A percentile compares a stretch with the other conserved stretches of the same genome.
Evolutionary conservation across 2,329 filamentous ascomycete species (phyloP).

Genomic region (Davidsoniella neocaledoniae): DNA sequence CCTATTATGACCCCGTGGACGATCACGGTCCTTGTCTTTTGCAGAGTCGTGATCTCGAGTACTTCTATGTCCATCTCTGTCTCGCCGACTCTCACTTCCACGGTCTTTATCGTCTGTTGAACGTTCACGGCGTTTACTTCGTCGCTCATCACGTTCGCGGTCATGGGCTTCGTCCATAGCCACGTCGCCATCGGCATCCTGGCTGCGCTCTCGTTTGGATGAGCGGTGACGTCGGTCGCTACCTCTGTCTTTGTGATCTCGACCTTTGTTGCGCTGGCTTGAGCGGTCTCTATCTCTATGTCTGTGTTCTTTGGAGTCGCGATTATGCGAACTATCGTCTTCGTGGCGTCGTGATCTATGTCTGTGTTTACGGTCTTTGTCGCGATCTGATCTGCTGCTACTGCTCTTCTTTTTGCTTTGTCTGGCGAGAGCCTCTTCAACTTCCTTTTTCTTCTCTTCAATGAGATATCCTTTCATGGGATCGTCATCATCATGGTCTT

Average conservation of each 20-base stretch:
- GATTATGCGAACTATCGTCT: background rate
- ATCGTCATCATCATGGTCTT: conserved; percentile 82
- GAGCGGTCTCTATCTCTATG: conserved; percentile 17
- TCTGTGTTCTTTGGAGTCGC: background rate
- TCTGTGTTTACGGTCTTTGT: conserved; percentile 19
- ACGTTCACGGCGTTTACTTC: conserved; percentile 10
- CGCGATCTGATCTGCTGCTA: conserved; percentile 18
- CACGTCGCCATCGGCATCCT: conserved; percentile 12
- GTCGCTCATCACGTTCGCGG: conserved; percentile 12
- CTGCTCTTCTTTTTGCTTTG: conserved; percentile 31
- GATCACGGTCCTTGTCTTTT: conserved; percentile 15
- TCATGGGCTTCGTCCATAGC: conserved; percentile 17
- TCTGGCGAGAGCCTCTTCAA: conserved; percentile 47
- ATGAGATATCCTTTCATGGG: conserved; percentile 91
- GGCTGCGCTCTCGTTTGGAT: conserved; percentile 16
- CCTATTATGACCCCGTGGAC: conserved; percentile 17
- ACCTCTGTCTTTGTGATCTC: background rate
- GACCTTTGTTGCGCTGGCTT: background rate
- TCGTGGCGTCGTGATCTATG: conserved; percentile 18
- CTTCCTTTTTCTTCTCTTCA: conserved; percentile 79
- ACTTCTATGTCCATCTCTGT: background rate
- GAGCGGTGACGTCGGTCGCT: conserved; percentile 24
- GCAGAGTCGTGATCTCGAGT: background rate
- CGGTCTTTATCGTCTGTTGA: background rate
- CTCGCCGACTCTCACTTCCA: background rate